Evolutionary conservation across 148 eudicot species (phyloP).

Genomic region (Persicaria maculosa): DNA sequence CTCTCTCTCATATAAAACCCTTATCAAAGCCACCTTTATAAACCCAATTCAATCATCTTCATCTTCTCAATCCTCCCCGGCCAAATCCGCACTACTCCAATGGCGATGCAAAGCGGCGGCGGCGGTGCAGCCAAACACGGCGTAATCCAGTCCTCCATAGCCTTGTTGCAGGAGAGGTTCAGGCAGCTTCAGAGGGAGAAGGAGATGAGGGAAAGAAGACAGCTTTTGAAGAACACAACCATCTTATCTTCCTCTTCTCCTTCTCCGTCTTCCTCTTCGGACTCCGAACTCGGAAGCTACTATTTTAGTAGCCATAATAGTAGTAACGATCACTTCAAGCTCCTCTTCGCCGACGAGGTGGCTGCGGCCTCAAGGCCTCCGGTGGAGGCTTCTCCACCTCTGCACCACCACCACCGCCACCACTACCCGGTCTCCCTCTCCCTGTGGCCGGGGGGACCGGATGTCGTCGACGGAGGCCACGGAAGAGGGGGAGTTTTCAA

Average conservation of each 20-base stretch:
- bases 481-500: not conserved
- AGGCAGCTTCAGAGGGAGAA: conserved; percentile 55
- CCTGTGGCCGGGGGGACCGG: conserved; percentile 23
- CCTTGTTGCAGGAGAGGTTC: conserved; percentile 71
- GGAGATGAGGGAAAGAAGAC: conserved; percentile 63
- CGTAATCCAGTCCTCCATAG: conserved; percentile 51
- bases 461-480: not conserved
- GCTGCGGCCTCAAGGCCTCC: not conserved
- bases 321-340: not conserved
- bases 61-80: not conserved
- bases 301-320: not conserved
- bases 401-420: not conserved
- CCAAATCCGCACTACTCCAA: not conserved
- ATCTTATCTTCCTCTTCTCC: not conserved
- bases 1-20: not conserved
- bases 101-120: conserved; percentile 18
- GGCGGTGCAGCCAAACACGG: conserved; percentile 17
- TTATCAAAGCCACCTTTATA: not conserved
- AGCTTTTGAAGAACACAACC: conserved; percentile 33
- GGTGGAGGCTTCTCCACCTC: not conserved
- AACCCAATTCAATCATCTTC: not conserved
- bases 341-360: not conserved
- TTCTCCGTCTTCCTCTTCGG: not conserved
- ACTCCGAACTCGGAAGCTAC: not conserved
- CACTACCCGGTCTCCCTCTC: conserved; percentile 26